Percentiles rank a stretch among this genome's conserved stretches.
Evolutionary conservation across 2,329 filamentous ascomycete species (phyloP).

Genomic region (Apiospora arundinis): DNA sequence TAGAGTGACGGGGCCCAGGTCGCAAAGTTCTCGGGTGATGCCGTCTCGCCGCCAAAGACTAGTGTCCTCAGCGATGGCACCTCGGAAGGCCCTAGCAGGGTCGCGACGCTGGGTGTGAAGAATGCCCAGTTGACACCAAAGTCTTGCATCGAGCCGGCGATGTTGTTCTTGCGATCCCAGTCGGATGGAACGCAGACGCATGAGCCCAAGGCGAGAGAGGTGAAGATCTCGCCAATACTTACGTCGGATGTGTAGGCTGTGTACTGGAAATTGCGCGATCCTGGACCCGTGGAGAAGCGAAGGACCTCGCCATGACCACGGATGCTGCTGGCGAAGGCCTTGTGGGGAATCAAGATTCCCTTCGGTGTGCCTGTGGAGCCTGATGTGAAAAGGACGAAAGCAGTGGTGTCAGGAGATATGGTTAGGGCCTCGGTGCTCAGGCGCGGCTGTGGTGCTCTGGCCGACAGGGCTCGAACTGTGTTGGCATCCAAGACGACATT

Average conservation of each 20-base stretch:
- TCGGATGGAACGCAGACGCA: constrained; percentile 21
- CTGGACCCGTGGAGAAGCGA: background rate
- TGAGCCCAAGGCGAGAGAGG: background rate
- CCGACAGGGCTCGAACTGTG: background rate
- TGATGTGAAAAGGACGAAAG: constrained; percentile 20
- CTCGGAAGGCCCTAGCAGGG: background rate
- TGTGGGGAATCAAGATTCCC: constrained; percentile 8
- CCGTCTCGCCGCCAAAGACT: constrained; percentile 5
- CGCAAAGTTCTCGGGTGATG: background rate
- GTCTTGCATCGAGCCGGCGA: background rate
- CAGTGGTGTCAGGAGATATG: background rate
- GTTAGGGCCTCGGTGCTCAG: background rate
- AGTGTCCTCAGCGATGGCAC: constrained; percentile 1
- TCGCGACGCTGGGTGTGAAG: constrained; percentile 20
- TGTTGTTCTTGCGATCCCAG: constrained; percentile 19
- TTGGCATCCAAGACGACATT: constrained; percentile 14
- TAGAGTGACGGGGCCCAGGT: background rate
- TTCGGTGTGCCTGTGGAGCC: constrained; percentile 16
- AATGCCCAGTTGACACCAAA: constrained; percentile 2
- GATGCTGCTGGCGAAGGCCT: constrained; percentile 14
- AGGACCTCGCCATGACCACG: background rate
- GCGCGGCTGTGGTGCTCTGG: background rate
- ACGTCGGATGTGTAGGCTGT: constrained; percentile 20
- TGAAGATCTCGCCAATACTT: constrained; percentile 18
- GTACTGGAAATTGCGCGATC: constrained; percentile 17